Base-by-base conservation (phyloP, 768 basidiomycete genomes). In the Sistotremastrum suecicum region DNA sequence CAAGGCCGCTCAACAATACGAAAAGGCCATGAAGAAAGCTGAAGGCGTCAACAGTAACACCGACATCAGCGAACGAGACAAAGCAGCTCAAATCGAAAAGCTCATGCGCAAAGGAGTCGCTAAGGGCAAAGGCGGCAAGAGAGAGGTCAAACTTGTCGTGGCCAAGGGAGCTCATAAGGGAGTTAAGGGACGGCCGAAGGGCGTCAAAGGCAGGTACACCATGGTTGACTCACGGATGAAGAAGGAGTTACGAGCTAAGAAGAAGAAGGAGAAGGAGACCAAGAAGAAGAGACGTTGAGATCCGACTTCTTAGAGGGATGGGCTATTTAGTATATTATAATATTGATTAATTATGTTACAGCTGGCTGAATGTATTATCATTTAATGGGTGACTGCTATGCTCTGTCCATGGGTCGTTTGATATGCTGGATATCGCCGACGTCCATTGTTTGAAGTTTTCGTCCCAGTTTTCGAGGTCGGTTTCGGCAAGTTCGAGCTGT, bases 181-280 rank as follows among this genome's bases (percentile, higher is more conserved):
- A 40, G 58, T 94, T 48, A 84, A 90, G 65, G 95, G 94, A 10
- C 66, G 95, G 43, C 94, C 95, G 30, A 94, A 83, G 60, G 95
- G 95, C 50, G 81, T 97, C 48, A 97, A 95, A 65, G 95, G 94
- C 33, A 75, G 85, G 41, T 98, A 95, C 63, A 68, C 80, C 36
- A 95, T 95, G 88, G 89, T 94, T 1, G 92, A 95, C 63, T 66
- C 88, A 3, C 70, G 92, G 53, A 90, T 91, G 83, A 86, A 74
- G 63, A 95, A 92, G 74, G 87, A 90, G 75, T 86, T 84, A n/a
- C 78, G 87, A 32, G 88, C 87, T 3, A 72, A 76, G 60, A 92
- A 86, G 64, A 72, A 83, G 43, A 75, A 67, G 57, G 86, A 85
- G 47, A 89, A 83, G 60, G 76, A 76, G 10, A 73, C 64, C 50